Conservation (phyloP, 2,329 filamentous ascomycete species). For the Botrytis galanthina region DNA sequence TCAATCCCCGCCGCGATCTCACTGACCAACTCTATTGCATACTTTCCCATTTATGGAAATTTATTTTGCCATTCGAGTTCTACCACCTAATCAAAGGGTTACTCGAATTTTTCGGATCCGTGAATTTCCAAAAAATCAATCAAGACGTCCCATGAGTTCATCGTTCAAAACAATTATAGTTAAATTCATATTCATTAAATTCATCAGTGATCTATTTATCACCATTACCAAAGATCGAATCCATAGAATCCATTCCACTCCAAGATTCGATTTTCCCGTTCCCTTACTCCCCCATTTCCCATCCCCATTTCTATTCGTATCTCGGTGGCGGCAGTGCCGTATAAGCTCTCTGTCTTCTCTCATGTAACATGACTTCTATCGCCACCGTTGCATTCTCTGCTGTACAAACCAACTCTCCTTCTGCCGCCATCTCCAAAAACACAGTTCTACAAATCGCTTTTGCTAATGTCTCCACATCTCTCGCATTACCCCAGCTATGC, state of each 20-base stretch:
- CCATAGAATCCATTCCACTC: neutral
- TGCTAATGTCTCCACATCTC: constrained; percentile 29
- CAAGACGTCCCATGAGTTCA: too few species aligned
- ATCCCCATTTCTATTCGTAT: constrained; percentile 1
- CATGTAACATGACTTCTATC: constrained; percentile 22
- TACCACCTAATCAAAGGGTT: neutral
- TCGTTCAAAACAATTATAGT: neutral
- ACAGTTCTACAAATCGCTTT: constrained; percentile 23
- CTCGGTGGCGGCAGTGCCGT: neutral
- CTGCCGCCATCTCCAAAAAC: constrained; percentile 13
- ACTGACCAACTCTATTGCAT: neutral
- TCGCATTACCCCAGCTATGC: constrained; percentile 27
- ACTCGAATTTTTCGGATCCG: neutral
- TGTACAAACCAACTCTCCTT: constrained; percentile 18
- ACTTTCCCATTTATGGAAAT: too few species aligned
- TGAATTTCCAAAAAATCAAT: neutral
- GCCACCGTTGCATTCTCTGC: constrained; percentile 4
- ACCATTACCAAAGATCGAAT: neutral
- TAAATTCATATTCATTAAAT: neutral
- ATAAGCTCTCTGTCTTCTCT: constrained; percentile 10
- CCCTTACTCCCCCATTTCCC: neutral
- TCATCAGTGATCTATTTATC: neutral
- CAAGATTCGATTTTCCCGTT: neutral
- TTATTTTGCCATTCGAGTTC: neutral
- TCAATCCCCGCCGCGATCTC: neutral